Percentiles rank a stretch among this genome's conserved stretches.
Conservation (phyloP, 768 basidiomycete species). For the Psilocybe sp. region DNA sequence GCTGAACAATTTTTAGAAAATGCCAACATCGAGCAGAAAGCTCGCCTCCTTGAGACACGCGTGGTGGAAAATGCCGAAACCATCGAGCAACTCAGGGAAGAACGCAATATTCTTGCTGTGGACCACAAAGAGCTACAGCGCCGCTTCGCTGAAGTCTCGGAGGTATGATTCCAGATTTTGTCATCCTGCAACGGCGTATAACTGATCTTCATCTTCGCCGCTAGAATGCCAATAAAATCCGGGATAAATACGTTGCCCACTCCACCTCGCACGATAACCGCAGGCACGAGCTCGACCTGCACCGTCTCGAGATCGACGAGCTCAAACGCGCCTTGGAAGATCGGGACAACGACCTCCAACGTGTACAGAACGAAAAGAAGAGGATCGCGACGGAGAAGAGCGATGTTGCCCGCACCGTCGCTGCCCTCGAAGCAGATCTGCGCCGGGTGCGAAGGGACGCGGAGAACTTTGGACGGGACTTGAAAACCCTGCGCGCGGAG, state of each 20-base stretch:
- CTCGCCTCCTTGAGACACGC: conserved; percentile 62
- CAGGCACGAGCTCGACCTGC: conserved; percentile 71
- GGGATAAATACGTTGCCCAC: conserved; percentile 56
- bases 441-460: conserved; percentile 73
- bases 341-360: conserved; percentile 61
- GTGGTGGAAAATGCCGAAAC: conserved; percentile 67
- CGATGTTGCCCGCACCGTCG: conserved; percentile 66
- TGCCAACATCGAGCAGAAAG: conserved; percentile 68
- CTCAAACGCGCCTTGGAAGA: conserved; percentile 65
- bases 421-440: conserved; percentile 69
- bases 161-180: conserved; percentile 41
- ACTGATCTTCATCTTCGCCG: conserved; percentile 24
- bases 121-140: conserved; percentile 77
- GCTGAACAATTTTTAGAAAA: conserved; percentile 43
- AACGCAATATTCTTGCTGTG: conserved; percentile 62
- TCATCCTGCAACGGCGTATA: background rate
- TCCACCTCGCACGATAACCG: conserved; percentile 69
- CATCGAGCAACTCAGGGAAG: conserved; percentile 74
- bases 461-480: conserved; percentile 73
- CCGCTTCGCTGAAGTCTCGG: conserved; percentile 60
- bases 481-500: conserved; percentile 63
- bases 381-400: conserved; percentile 60
- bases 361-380: conserved; percentile 61
- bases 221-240: conserved; percentile 47
- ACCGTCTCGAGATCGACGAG: conserved; percentile 71